Percentiles rank a stretch among this genome's conserved stretches.
Evolutionary conservation across 441 rosid genomes (phyloP).

Genomic region (Adansonia gregorii): DNA sequence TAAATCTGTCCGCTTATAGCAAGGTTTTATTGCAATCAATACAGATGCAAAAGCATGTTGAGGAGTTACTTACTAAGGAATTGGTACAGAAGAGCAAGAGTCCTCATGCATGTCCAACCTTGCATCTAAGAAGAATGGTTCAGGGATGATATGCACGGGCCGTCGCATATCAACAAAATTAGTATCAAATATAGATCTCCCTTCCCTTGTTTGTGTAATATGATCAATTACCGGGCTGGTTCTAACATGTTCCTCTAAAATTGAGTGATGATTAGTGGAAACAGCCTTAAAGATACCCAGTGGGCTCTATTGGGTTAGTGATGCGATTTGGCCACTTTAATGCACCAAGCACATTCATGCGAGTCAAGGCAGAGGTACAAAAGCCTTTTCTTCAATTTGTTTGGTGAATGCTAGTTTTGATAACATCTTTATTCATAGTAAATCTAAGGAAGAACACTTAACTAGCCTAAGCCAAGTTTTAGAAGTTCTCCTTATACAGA

Average conservation of each 20-base stretch:
- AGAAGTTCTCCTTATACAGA: background rate
- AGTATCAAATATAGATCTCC: background rate
- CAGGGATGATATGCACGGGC: background rate
- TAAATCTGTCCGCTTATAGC: background rate
- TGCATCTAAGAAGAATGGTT: background rate
- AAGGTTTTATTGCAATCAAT: no score
- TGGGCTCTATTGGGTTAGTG: background rate
- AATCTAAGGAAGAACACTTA: background rate
- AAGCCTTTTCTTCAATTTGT: background rate
- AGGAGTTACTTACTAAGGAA: background rate
- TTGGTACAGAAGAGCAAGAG: background rate
- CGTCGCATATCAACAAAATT: background rate
- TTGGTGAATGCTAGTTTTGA: background rate
- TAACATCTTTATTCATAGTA: background rate
- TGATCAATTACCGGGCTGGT: background rate
- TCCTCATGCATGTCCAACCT: background rate
- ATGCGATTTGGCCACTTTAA: background rate
- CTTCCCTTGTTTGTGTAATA: background rate
- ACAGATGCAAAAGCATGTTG: background rate
- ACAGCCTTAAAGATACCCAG: background rate
- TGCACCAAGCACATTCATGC: background rate
- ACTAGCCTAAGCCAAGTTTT: background rate
- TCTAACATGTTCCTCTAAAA: background rate
- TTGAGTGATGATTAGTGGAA: background rate
- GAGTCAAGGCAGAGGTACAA: background rate